Evolutionary conservation across 768 basidiomycete genomes (phyloP).

Genomic region (Termitomyces sp.): DNA sequence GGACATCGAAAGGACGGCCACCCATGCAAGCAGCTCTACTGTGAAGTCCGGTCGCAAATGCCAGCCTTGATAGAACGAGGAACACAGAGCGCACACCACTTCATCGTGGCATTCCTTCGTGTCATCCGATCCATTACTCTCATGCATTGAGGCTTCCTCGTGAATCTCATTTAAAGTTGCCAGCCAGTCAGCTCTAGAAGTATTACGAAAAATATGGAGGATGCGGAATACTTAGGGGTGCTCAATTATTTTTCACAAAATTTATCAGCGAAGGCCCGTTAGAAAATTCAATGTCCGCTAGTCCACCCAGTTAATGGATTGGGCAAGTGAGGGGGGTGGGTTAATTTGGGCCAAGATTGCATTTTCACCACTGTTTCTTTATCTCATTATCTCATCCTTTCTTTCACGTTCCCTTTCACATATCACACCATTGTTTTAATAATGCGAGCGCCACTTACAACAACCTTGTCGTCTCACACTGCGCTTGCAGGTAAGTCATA

Average conservation of each 20-base stretch:
- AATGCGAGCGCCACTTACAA: neutral
- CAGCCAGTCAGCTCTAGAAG: neutral
- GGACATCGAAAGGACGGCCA: slow-evolving; percentile 8
- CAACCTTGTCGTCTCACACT: too few relatives aligned
- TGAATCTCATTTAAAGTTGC: neutral
- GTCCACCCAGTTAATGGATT: too few relatives aligned
- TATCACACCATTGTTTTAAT: neutral
- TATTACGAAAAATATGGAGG: neutral
- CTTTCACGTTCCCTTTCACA: neutral
- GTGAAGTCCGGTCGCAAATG: neutral
- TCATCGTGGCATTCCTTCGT: neutral
- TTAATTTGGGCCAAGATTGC: too few relatives aligned
- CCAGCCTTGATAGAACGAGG: neutral
- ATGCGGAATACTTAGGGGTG: too few relatives aligned
- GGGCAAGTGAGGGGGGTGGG: too few relatives aligned
- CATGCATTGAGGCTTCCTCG: neutral
- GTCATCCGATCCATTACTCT: neutral
- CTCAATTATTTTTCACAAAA: too few relatives aligned
- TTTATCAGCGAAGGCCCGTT: too few relatives aligned
- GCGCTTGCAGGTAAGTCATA: too few relatives aligned
- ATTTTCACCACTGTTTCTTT: neutral
- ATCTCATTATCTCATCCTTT: too few relatives aligned
- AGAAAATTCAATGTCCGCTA: too few relatives aligned
- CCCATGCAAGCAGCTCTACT: slow-evolving; percentile 15
- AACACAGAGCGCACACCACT: neutral